A percentile compares a stretch with the other conserved stretches of the same genome.
Conservation (phyloP, 345 rosid species). For the Salix brachista region DNA sequence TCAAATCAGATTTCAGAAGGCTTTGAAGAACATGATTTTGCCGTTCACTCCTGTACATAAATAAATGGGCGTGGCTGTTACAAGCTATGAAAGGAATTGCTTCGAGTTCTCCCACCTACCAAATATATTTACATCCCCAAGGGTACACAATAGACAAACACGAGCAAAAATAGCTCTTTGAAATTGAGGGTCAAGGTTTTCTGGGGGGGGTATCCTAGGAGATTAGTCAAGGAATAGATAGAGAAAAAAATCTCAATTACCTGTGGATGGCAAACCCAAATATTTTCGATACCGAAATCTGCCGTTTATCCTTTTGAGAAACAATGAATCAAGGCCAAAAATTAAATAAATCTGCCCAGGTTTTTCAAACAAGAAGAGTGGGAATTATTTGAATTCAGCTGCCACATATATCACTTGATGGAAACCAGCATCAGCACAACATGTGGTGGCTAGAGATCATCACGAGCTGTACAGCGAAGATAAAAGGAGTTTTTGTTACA, state of each 20-base stretch:
- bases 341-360: too few species aligned
- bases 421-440: not conserved
- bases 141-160: not conserved
- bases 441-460: too few species aligned
- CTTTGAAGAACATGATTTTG: not conserved
- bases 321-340: too few species aligned
- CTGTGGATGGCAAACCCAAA: not conserved
- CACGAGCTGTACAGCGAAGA: too few species aligned
- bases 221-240: too few species aligned
- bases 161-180: not conserved
- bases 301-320: too few species aligned
- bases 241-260: too few species aligned
- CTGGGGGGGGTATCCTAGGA: too few species aligned
- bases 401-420: not conserved
- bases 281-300: too few species aligned
- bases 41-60: not conserved
- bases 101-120: too few species aligned
- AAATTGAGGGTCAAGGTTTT: not conserved
- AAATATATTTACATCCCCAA: not conserved
- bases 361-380: too few species aligned
- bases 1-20: not conserved
- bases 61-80: not conserved
- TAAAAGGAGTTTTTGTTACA: too few species aligned
- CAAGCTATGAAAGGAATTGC: not conserved
- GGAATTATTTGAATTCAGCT: not conserved